A percentile compares a stretch with the other conserved stretches of the same genome.
These are phyloP conservation scores for Penicillium sp. DNA, from an alignment of 2,329 filamentous ascomycete genomes.

Conservation along the genomic window DNA sequence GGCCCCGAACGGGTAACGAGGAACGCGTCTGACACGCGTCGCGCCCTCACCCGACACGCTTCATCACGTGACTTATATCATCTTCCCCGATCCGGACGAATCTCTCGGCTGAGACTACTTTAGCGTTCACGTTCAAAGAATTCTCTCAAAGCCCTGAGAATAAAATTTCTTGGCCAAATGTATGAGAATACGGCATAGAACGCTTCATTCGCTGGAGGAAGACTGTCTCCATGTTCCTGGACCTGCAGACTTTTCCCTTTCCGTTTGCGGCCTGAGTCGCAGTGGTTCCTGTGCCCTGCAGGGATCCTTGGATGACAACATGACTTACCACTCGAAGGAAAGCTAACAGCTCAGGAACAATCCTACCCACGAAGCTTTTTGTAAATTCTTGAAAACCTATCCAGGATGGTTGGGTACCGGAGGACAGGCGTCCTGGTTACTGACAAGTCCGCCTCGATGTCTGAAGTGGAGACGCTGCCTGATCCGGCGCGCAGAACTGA, in stretches of 20 bases:
- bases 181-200: background rate
- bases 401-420: background rate
- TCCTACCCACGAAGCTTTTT: background rate
- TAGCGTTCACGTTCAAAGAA: background rate
- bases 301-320: slow-evolving; percentile 23
- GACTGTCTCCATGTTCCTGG: background rate
- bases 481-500: background rate
- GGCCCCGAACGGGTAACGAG: slow-evolving; percentile 30
- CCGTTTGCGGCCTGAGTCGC: slow-evolving; percentile 21
- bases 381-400: background rate
- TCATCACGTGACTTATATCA: slow-evolving; percentile 16
- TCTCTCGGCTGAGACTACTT: slow-evolving; percentile 1
- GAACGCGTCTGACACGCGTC: slow-evolving; percentile 30
- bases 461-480: background rate
- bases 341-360: slow-evolving; percentile 1
- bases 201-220: background rate
- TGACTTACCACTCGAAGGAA: slow-evolving; percentile 13
- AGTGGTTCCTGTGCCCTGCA: slow-evolving; percentile 17
- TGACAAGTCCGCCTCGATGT: background rate
- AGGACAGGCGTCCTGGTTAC: background rate
- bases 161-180: too few relatives aligned
- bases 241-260: slow-evolving; percentile 2
- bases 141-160: background rate
- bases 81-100: slow-evolving; percentile 21
- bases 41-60: slow-evolving; percentile 29